A percentile compares a stretch with the other conserved stretches of the same genome.
Conservation (phyloP, 306 rosid genomes). For the Quercus wislizeni region DNA sequence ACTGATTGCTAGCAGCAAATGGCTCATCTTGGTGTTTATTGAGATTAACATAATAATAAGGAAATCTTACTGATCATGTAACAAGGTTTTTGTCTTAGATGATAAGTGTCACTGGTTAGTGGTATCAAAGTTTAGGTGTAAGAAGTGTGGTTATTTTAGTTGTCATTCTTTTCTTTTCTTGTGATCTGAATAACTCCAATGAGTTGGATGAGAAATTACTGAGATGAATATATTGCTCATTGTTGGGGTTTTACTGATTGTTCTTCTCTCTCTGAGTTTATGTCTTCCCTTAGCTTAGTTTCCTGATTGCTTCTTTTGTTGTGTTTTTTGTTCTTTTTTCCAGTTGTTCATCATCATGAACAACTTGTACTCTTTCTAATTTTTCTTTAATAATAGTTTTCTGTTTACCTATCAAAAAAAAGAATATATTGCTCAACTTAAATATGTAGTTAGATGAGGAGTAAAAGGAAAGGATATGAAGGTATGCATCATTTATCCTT, state of each 20-base stretch:
- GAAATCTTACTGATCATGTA: too few relatives aligned
- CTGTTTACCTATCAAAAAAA: too few relatives aligned
- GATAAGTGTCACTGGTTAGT: neutral
- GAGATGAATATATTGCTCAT: neutral
- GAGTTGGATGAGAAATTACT: neutral
- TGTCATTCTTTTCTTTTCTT: neutral
- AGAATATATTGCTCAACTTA: neutral
- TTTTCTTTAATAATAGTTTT: too few relatives aligned
- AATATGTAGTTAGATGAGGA: neutral
- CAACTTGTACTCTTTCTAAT: too few relatives aligned
- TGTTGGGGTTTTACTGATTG: neutral
- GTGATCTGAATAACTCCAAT: constrained; percentile 5
- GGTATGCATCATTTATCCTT: neutral
- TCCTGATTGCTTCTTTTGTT: too few relatives aligned
- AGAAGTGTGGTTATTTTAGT: neutral
- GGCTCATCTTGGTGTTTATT: neutral
- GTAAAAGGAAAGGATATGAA: neutral
- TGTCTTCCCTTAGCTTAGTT: too few relatives aligned
- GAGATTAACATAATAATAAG: too few relatives aligned
- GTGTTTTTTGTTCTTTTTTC: too few relatives aligned
- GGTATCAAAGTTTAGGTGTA: neutral
- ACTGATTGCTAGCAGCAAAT: neutral
- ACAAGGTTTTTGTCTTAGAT: neutral
- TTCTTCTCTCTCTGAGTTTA: too few relatives aligned
- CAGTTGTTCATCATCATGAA: too few relatives aligned